Evolutionary conservation across 345 rosid genomes (phyloP).

Genomic region (Iberis pinnata): DNA sequence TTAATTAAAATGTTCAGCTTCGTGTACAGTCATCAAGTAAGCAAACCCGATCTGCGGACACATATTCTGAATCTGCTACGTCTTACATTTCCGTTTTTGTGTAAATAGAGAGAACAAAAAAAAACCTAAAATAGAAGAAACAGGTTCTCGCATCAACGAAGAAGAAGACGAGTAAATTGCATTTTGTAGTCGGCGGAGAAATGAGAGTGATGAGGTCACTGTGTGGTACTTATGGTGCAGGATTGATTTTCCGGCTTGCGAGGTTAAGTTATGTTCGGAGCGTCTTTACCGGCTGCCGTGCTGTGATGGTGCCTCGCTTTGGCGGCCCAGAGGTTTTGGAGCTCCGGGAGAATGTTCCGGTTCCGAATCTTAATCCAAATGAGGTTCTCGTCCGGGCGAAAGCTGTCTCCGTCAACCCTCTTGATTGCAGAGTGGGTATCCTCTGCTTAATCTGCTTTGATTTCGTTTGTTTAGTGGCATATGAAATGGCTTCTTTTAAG

Average conservation of each 20-base stretch:
- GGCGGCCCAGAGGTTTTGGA: constrained; percentile 88
- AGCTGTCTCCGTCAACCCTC: constrained; percentile 91
- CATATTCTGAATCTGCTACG: constrained; percentile 34
- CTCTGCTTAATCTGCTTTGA: constrained; percentile 12
- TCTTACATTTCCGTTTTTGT: constrained; percentile 18
- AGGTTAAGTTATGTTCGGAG: constrained; percentile 33
- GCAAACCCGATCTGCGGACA: constrained; percentile 33
- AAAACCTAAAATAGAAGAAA: constrained; percentile 7
- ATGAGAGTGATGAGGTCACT: constrained; percentile 30
- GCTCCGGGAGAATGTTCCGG: constrained; percentile 60
- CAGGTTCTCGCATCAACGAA: constrained; percentile 22
- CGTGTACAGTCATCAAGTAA: constrained; percentile 7
- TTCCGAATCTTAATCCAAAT: constrained; percentile 65
- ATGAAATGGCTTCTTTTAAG: not conserved
- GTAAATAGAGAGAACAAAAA: not conserved
- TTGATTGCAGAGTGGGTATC: constrained; percentile 72
- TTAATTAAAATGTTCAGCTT: not conserved
- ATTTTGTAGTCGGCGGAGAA: constrained; percentile 16
- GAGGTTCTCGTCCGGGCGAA: constrained; percentile 80
- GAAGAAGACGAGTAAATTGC: constrained; percentile 19
- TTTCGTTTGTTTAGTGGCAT: constrained; percentile 13
- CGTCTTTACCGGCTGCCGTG: constrained; percentile 65
- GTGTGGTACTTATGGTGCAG: not conserved
- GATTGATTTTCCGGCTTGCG: constrained; percentile 17
- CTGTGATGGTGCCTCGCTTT: constrained; percentile 74